Evolutionary conservation across 305 asterid species (phyloP), one percentile per base, ranked within the genome.

Genomic region (Ilex paraguariensis): DNA sequence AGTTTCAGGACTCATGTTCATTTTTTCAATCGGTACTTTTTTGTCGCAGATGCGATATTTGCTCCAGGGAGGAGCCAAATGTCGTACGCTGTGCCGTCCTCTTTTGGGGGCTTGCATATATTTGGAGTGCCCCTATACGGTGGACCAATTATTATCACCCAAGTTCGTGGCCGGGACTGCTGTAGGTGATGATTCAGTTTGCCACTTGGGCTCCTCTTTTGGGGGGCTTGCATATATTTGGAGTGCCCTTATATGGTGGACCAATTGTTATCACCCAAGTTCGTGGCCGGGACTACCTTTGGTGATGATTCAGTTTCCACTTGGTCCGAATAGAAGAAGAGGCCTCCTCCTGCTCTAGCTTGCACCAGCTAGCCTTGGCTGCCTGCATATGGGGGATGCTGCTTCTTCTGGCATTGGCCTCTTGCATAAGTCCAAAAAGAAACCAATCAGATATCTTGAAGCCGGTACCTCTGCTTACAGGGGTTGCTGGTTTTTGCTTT

Each of bases 21-120:
- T 69, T 81, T 74, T 71, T 82, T 73, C 81, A 77, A 13, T 79
- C 76, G 81, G 75, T 75, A 73, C 82, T 77, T 84, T 5, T 82
- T 77, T 86, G 89, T 81, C 90, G 80, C 95, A 87, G 97, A 90
- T 87, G 95, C 97, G 99, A 90, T 90, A 86, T 90, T 93, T 85
- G 99, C 99, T 90, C 97, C 95, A 55, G 66, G 95, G 82, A 81
- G 96, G 97, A 90, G 96, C 81, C 71, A 83, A 90, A 87, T 90
- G 96, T 93, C 97, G 99, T 93, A 90, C 95, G 68, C 91, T 90
- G 95, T 92, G 95, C 77, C 51, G 59, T 77, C 84, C 78, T 81
- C 79, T 75, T 67, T 76, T 68, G 83, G 83, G 84, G 82, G 85
- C 87, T 83, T 75, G 82, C 87, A 76, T 85, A 74, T 78, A 67